Evolutionary conservation across 225 moss, liverwort and hornwort genomes (phyloP), one percentile per base, ranked within the genome.

Genomic region (Marchantia paleacea): DNA sequence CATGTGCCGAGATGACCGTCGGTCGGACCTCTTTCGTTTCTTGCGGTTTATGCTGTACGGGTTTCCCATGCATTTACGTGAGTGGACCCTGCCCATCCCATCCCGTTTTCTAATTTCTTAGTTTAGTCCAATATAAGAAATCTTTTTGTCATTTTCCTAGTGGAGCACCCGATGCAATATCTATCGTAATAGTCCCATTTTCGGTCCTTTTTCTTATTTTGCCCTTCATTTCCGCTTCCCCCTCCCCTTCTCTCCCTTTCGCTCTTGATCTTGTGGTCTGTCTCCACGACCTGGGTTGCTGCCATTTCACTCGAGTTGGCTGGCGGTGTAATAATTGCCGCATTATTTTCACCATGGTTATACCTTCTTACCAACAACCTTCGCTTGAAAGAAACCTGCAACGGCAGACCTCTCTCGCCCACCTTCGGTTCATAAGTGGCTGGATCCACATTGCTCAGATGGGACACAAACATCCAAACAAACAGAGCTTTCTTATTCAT

Each of bases 11-110:
- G 30, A 68, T 68, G 53, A 55, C 49, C 50, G 78, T 64, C 78
- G 63, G 64, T 78, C 78, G 78, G 78, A 78, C 64, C 26, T 62
- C 64, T 66, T 65, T 73, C 75, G 29, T 52, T 78, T 52, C 78
- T 77, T 68, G 66, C 67, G 26, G 50, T 55, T 30, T 57, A 15
- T 18, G 53, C 69, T 55, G 22, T 29, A 26, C 52, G 11, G 10
- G 52, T n/a, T 26, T 24, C 29, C 66, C 78, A 67, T 68, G 52
- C 66, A 67, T 67, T 65, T 30, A 73, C 72, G 72, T 73, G 51
- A 7, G 39, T 68, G 25, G 15, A 11, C 25, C 68, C 68, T 29
- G 24, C n/a, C n/a, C 62, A 15, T 14, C 62, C n/a, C 62, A 8
- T 62, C 62, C 62, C 62, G n/a, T 22, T 62, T 3, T 7, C 7